Evolutionary conservation across 1,139 yeast genomes (phyloP).

Genomic region (Saccharomyces pastorianus): DNA sequence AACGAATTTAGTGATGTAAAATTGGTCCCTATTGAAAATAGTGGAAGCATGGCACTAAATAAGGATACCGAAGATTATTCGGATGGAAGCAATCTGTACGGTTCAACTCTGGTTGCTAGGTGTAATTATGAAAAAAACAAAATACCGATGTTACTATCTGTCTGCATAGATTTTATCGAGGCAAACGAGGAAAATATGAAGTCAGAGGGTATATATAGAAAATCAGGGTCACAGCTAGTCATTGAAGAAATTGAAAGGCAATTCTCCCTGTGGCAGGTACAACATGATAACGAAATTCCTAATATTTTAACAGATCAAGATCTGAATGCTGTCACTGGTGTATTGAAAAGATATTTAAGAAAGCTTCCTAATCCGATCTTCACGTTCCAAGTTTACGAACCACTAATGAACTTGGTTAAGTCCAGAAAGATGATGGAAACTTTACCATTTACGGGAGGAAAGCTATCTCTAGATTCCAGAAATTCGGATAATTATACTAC

Average conservation of each 20-base stretch:
- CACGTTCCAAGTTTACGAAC: slow-evolving; percentile 60
- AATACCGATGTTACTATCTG: slow-evolving; percentile 64
- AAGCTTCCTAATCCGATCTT: slow-evolving; percentile 80
- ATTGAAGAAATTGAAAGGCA: slow-evolving; percentile 31
- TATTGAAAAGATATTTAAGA: slow-evolving; percentile 77
- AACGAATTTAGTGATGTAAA: slow-evolving; percentile 32
- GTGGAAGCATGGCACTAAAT: slow-evolving; percentile 9
- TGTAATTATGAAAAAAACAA: slow-evolving; percentile 50
- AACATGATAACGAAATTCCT: not conserved
- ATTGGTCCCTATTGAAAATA: slow-evolving; percentile 18
- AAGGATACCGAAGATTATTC: slow-evolving; percentile 6
- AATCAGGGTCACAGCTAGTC: slow-evolving; percentile 75
- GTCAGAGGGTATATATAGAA: slow-evolving; percentile 81
- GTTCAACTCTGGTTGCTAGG: slow-evolving; percentile 45
- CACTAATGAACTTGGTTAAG: slow-evolving; percentile 46
- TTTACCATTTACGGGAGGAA: not conserved
- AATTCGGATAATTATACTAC: slow-evolving; percentile 7
- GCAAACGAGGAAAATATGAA: slow-evolving; percentile 48
- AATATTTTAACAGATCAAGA: slow-evolving; percentile 43
- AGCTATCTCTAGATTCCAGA: not conserved
- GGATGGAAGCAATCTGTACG: slow-evolving; percentile 18
- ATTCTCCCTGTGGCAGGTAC: slow-evolving; percentile 12
- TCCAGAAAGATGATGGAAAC: slow-evolving; percentile 29
- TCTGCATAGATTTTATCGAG: slow-evolving; percentile 77
- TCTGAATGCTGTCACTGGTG: slow-evolving; percentile 79